Percentiles rank a stretch among this genome's conserved stretches.
These are phyloP conservation scores for Aegilops bicornis DNA, from an alignment of 176 grass and related monocot genomes.

Conservation along the genomic window DNA sequence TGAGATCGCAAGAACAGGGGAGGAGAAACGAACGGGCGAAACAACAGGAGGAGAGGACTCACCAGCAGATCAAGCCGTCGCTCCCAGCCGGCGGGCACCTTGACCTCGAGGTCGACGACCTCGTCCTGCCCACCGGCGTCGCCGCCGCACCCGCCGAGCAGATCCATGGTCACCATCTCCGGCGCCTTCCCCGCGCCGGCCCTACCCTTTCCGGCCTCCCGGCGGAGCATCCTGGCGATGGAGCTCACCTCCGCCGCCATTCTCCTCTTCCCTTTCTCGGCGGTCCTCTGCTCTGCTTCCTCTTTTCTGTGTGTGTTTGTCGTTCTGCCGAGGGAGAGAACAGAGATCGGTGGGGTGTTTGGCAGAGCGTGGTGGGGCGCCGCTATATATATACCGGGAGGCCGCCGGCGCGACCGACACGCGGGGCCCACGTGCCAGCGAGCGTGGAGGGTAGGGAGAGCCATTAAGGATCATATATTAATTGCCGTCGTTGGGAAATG, in stretches of 20 bases:
- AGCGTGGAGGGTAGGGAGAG: background rate
- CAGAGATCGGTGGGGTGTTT: background rate
- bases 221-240: conserved; percentile 45
- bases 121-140: conserved; percentile 18
- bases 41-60: background rate
- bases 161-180: conserved; percentile 70
- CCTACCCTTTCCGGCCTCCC: conserved; percentile 17
- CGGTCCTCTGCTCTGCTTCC: background rate
- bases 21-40: no score
- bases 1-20: background rate
- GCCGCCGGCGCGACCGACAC: conserved; percentile 1
- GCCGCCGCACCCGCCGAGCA: conserved; percentile 45
- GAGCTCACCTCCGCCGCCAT: conserved; percentile 60
- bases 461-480: conserved; percentile 17
- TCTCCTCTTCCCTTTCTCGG: background rate
- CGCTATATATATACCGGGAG: conserved; percentile 29
- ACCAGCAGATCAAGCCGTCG: conserved; percentile 53
- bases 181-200: background rate
- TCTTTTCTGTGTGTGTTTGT: background rate
- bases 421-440: conserved; percentile 19
- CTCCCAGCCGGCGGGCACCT: conserved; percentile 55
- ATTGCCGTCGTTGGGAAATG: conserved; percentile 44
- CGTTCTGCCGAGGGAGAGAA: no score
- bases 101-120: conserved; percentile 53
- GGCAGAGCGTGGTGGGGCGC: background rate